Evolutionary conservation across 495 filamentous ascomycete genomes (phyloP), one percentile per base, ranked within the genome.

Genomic region (Penicillium desertorum): DNA sequence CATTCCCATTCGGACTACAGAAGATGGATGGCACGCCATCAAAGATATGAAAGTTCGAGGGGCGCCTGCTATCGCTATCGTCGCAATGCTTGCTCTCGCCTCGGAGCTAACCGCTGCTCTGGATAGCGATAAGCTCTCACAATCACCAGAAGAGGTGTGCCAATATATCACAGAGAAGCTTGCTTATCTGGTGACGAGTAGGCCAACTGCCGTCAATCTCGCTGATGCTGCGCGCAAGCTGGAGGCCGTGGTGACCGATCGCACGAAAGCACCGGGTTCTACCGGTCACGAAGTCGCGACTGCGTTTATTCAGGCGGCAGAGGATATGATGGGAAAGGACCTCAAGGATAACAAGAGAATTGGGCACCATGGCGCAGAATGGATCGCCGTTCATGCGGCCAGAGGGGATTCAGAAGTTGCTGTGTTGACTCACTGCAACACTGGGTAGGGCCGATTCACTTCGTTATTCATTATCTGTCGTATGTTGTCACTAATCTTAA

Each of bases 391-490:
- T 19, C 75, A 86, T 60, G 71, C 74, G 41, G 64, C 60, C 51
- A 51, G 62, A 47, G 71, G 45, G 39, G 61, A 48, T 53, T 32
- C 77, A 69, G 45, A 78, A 77, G 66, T 79, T 86, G 87, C 86
- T 10, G 86, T 98, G 30, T 70, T 98, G 60, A 98, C 94, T 22
- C 94, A 98, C 73, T 98, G 94, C 75, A 98, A 98, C 70, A 98
- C 94, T 3, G 95, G 94, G 83, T 91, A 78, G 51, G 82, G 66
- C 14, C 45, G 27, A 46, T 23, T 54, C 29, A 22, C n/a, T 11
- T n/a, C 37, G 45, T 46, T 22, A 59, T 48, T 42, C 17, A 51
- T 45, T 12, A 62, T 48, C 43, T 23, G 51, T 16, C 20, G 34
- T 14, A 16, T 30, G 51, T 25, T 51, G 44, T 59, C 27, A 37